Evolutionary conservation across 1,139 yeast species (phyloP).

Genomic region (Pichia sp.): DNA sequence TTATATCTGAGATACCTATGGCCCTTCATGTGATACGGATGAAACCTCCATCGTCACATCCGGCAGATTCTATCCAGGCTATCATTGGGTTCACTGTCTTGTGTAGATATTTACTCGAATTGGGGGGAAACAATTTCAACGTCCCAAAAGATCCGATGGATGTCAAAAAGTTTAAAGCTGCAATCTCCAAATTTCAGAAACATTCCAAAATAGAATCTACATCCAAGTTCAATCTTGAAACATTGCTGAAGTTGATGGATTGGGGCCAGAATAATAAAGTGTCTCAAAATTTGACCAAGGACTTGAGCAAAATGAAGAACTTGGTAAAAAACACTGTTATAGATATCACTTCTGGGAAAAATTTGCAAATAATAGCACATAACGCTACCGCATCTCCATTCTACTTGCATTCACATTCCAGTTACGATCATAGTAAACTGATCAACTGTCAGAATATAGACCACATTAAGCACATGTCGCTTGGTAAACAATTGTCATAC

Average conservation of each 20-base stretch:
- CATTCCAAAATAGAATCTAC: conserved; percentile 34
- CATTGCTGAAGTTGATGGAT: conserved; percentile 26
- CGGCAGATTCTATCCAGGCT: conserved; percentile 36
- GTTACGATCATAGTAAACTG: conserved; percentile 18
- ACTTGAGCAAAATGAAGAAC: conserved; percentile 31
- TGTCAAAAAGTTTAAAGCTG: conserved; percentile 56
- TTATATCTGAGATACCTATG: conserved; percentile 45
- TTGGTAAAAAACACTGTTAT: conserved; percentile 33
- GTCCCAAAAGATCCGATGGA: conserved; percentile 88
- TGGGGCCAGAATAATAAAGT: conserved; percentile 23
- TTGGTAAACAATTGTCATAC: conserved; percentile 29
- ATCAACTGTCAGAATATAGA: conserved; percentile 29
- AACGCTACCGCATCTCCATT: conserved; percentile 24
- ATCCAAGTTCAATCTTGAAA: conserved; percentile 25
- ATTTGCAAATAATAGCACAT: conserved; percentile 26
- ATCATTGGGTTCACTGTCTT: conserved; percentile 65
- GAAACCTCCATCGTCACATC: conserved; percentile 34
- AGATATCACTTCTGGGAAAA: conserved; percentile 33
- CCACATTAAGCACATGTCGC: conserved; percentile 24
- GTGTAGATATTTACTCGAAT: conserved; percentile 59
- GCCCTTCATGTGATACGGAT: conserved; percentile 34
- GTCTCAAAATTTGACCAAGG: conserved; percentile 31
- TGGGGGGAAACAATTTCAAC: conserved; percentile 59
- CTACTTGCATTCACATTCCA: conserved; percentile 16
- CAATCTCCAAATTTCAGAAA: conserved; percentile 66